phyloP scores from a whole-genome alignment of 345 rosid species.

The Gossypium rotundifolium region DNA sequence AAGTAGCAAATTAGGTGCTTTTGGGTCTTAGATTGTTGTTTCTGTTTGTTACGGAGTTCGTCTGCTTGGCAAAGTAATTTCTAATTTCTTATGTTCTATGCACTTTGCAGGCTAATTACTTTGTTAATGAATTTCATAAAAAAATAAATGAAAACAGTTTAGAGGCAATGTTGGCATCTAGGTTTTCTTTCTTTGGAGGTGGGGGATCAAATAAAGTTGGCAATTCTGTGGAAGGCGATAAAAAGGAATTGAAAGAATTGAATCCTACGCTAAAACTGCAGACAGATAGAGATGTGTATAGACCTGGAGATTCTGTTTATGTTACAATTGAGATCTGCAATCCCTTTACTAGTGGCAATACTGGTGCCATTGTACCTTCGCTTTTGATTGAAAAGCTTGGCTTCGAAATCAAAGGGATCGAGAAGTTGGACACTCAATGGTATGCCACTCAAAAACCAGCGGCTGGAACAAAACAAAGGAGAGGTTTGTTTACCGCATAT shows the following conservation, averaged over 20 bases:
- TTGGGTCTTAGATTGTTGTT: not conserved
- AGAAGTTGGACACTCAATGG: conserved; percentile 81
- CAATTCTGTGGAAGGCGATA: conserved; percentile 15
- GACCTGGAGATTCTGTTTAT: conserved; percentile 40
- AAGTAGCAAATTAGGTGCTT: not conserved
- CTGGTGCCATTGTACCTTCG: conserved; percentile 24
- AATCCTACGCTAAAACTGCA: conserved; percentile 48
- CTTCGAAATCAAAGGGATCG: conserved; percentile 76
- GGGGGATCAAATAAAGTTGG: conserved; percentile 30
- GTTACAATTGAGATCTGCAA: conserved; percentile 61
- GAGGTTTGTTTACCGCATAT: conserved; percentile 38
- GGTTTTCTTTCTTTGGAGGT: conserved; percentile 42
- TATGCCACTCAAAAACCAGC: conserved; percentile 63
- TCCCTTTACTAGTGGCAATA: conserved; percentile 22
- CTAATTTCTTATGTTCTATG: not conserved
- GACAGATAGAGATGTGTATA: conserved; percentile 72
- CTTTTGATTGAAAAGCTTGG: conserved; percentile 70
- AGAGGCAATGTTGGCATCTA: conserved; percentile 13
- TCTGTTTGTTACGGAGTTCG: not conserved
- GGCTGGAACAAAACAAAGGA: conserved; percentile 54
- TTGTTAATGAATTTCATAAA: not conserved
- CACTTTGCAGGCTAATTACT: not conserved
- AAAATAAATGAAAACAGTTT: not conserved
- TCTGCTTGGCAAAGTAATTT: not conserved
- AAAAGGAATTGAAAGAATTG: conserved; percentile 25